Evolutionary conservation across 306 rosid species (phyloP), one percentile per base, ranked within the genome.

Genomic region (Casuarina equisetifolia): DNA sequence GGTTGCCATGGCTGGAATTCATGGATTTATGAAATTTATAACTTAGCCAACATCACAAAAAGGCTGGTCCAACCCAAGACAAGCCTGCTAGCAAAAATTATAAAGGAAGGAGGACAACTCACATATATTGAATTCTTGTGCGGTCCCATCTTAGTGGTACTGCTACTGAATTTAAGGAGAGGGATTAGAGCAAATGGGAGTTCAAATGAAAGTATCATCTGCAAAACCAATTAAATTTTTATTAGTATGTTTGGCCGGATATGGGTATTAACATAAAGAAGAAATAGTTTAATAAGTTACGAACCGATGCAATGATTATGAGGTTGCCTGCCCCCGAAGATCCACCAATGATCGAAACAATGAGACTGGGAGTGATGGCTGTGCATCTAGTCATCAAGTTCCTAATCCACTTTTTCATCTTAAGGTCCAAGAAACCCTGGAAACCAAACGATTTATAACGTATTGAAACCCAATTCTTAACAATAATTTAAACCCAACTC

Each of bases 121-220:
- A 88, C 91, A 43, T 76, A 74, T 55, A 81, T 81, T 40, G 89
- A 92, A 80, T 94, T 94, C 90, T 88, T 89, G 89, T 92, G 90
- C 69, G 97, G 97, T 69, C 97, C 97, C 98, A 94, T 94, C 78
- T 92, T 94, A 55, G 92, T 82, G 43, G 76, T 68, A 49, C 93
- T 88, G 63, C 93, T 87, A 76, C 98, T 94, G 76, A 94, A 94
- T 74, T 92, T 94, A 32, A 94, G 97, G 12, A 92, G 97, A 35
- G 98, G 93, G 78, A 92, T 92, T 35, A 95, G 83, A 71, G 97
- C 97, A 69, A 95, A 94, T 61, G 97, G 97, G 39, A 92, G 93
- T 70, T 92, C 97, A 77, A 94, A 94, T 20, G 97, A 87, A 78
- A 94, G 97, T 71, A 94, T 88, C 97, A 92, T 94, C 98, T 94